These are phyloP conservation scores for Phytophthora pisi DNA, from an alignment of 352 stramenopile species.

Conservation along the genomic window DNA sequence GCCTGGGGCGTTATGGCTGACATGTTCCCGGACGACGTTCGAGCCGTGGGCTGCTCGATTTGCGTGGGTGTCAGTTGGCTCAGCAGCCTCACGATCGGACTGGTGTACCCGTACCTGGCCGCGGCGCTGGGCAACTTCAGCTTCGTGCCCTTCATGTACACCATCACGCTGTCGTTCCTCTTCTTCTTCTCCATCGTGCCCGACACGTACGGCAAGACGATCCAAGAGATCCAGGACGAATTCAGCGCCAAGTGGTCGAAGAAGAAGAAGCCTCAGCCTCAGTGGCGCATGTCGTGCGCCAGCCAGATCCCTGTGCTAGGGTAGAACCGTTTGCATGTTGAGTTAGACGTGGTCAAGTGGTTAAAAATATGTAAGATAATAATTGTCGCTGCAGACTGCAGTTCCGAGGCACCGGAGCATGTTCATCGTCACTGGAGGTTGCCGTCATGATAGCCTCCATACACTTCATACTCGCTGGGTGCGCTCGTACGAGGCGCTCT, in stretches of 20 bases:
- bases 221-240: conserved; percentile 60
- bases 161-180: conserved; percentile 45
- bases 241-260: conserved; percentile 37
- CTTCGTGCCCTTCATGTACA: conserved; percentile 62
- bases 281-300: conserved; percentile 20
- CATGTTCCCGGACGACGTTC: conserved; percentile 60
- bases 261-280: not conserved
- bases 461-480: too few relatives aligned
- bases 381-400: conserved; percentile 5
- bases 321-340: conserved; percentile 3
- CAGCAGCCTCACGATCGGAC: conserved; percentile 52
- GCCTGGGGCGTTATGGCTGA: conserved; percentile 55
- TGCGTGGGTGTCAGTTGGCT: conserved; percentile 56
- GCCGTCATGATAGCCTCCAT: too few relatives aligned
- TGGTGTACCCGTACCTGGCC: conserved; percentile 61
- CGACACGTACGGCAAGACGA: conserved; percentile 70
- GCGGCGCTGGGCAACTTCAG: conserved; percentile 44
- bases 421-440: too few relatives aligned
- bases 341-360: conserved; percentile 1
- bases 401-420: too few relatives aligned
- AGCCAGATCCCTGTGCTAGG: conserved; percentile 28
- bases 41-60: conserved; percentile 45
- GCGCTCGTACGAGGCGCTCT: too few relatives aligned
- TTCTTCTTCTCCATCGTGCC: conserved; percentile 54
- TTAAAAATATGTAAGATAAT: conserved; percentile 2